Base-by-base conservation (phyloP, 1,284 basidiomycete species). In the Malassezia pachydermatis region DNA sequence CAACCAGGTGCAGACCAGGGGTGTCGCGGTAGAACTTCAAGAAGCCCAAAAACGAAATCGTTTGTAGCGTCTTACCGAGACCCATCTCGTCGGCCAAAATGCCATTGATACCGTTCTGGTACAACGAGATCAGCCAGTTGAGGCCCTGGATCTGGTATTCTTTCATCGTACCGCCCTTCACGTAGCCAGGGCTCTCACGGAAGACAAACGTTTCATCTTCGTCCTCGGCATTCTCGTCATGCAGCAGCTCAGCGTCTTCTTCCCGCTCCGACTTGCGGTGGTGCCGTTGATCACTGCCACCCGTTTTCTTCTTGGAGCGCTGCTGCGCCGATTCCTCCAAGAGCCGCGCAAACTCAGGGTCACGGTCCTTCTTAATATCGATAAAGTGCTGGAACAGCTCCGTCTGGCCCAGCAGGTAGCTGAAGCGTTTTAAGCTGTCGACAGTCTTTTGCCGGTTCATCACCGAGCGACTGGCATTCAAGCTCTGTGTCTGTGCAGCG, bases 31-130 rank as follows among this genome's bases (percentile, higher is more conserved):
- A 83, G 72, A 89, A 84, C 66, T 85, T 86, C 56, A 98, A 83
- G 73, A 94, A 98, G 0, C 88, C 82, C 23, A 99, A 81, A 79
- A 98, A 99, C 0, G 92, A 85, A 63, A 98, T 94, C 0, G 90
- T 98, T 76, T 99, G 92, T 0, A 96, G 77, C 0, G 92, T 98
- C 78, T 98, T 98, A 29, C 94, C 92, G 27, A 98, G 81, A 75
- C 92, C 92, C 88, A 90, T 72, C 45, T 72, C 70, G 45, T 72
- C 70, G 10, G 70, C 70, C 8, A 72, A 67, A 4, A 48, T 50
- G 38, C 54, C 51, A 33, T 51, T 65, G 63, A 69, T 72, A 34
- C 65, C 69, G 54, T 65, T 59, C 45, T 56, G 57, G 40, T 57
- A 55, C 36, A 64, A 48, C 30, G 59, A 63, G 52, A 51, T 44